Base-by-base conservation (phyloP, 1,139 yeast species). In the Casaregolazyma suthepensis region DNA sequence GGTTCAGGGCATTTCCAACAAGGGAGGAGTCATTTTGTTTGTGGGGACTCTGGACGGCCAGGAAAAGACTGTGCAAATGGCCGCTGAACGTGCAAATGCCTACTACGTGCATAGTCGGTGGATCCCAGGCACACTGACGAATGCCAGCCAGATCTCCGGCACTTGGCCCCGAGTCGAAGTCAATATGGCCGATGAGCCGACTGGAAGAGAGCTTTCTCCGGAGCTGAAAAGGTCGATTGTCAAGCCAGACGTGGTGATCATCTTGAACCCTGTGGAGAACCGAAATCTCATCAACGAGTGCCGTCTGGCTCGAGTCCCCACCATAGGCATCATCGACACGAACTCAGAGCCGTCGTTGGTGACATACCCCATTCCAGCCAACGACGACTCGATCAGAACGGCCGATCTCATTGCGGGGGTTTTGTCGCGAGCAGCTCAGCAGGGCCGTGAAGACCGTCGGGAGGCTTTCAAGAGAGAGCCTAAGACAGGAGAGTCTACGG, bases 91-190 rank as follows among this genome's bases (percentile, higher is more conserved):
- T 63, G 76, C 84, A 52, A 77, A 80, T 56, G 96, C 96, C 12
- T 89, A 82, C 71, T 89, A 86, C 65, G 93, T 93, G 31, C 79
- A 87, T 43, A 79, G 82, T 52, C 82, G 93, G 67, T 93, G 99
- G 99, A 82, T 88, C 55, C 96, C 98, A 1, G 99, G 99, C 60
- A 87, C 96, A 23, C 77, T 93, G 61, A 90, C 98, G 50, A 93
- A 93, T 71, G 83, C 89, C 54, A 75, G 83, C 42, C 87, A 84
- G 67, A 85, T 88, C 43, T 81, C 93, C 13, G 73, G 73, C 42
- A 64, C 62, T 44, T 80, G 82, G 79, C 78, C 74, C 43, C 75
- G 83, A 60, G 77, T 77, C 56, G 96, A 87, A 71, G 83, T 88
- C 53, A 83, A 81, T 64, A 80, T 83, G 73, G 79, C 75, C 20